Base-by-base conservation (phyloP, 2,329 filamentous ascomycete genomes). In the Westerdykella sp. region DNA sequence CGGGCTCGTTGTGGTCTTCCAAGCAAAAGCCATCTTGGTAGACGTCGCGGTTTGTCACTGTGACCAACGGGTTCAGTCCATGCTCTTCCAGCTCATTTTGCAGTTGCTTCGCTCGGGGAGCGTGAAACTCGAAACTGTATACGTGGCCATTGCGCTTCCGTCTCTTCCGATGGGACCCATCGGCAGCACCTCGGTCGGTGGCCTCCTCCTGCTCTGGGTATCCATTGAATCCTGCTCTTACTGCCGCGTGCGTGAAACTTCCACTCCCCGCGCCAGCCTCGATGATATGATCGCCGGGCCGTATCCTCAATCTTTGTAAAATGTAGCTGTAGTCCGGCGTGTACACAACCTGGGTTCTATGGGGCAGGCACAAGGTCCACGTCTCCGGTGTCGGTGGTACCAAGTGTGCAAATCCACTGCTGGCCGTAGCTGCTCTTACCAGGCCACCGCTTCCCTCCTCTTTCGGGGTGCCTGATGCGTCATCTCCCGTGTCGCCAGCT, bases 251-350 rank as follows among this genome's bases (percentile, higher is more conserved):
- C 1, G 85, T 90, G 56, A 93, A 93, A 56, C 84, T 89, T 6
- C 87, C 87, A 60, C 85, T 90, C 6, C 87, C 87, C 1, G 85
- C 83, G 25, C 87, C 87, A 3, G 87, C 87, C 65, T 93, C 87
- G 43, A 93, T 89, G 30, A 93, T 71, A 15, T 75, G 77, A 37
- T 80, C 77, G 5, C 87, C 87, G 0, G 87, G 87, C 15, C 84
- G 73, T 5, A 84, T 85, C 25, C 84, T 78, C 56, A 93, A 77
- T 28, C 85, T 76, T 56, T 90, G 85, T 10, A 93, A 72, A 39
- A 93, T 80, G 60, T 89, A 93, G 69, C 86, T 90, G 68, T 89
- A 90, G 63, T 93, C 87, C 13, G 86, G 85, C 0, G 85, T 90
- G 63, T 93, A 93, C 41, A 93, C 87, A 31, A 93, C 87, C 61